These are phyloP conservation scores for Tetracladium marchalianum DNA, from an alignment of 495 filamentous ascomycete genomes.

Conservation along the genomic window DNA sequence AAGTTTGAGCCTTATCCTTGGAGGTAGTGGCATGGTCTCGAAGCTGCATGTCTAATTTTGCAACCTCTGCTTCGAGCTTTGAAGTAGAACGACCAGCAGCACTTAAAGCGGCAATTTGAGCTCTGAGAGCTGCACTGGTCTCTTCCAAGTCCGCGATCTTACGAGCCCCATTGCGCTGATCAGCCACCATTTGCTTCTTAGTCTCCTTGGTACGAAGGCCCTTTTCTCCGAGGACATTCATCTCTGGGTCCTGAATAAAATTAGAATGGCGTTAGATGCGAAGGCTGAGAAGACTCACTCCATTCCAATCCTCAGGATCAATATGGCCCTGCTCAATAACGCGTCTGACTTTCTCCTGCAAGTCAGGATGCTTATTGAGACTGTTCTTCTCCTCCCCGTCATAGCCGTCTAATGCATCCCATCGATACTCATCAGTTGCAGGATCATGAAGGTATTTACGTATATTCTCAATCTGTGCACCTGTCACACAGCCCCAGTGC, in stretches of 20 bases:
- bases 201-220: constrained; percentile 33
- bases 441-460: constrained; percentile 18
- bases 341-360: constrained; percentile 47
- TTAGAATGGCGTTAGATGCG: not conserved
- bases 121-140: not conserved
- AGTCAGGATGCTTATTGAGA: constrained; percentile 38
- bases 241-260: constrained; percentile 41
- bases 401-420: constrained; percentile 49
- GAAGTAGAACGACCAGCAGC: not conserved
- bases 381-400: constrained; percentile 26
- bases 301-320: constrained; percentile 59
- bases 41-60: constrained; percentile 1
- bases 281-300: constrained; percentile 38
- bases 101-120: constrained; percentile 1
- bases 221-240: constrained; percentile 47
- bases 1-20: constrained; percentile 3
- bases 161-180: constrained; percentile 9
- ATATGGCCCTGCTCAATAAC: constrained; percentile 61
- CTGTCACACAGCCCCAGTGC: constrained; percentile 72
- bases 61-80: constrained; percentile 12
- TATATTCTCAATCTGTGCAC: constrained; percentile 45
- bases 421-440: constrained; percentile 19
- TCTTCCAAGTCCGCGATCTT: constrained; percentile 2
- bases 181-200: constrained; percentile 31
- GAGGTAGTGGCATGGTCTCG: no score